Evolutionary conservation across 106 monocot species (phyloP), one percentile per base, ranked within the genome.

Genomic region (Dendrobium huoshanense): DNA sequence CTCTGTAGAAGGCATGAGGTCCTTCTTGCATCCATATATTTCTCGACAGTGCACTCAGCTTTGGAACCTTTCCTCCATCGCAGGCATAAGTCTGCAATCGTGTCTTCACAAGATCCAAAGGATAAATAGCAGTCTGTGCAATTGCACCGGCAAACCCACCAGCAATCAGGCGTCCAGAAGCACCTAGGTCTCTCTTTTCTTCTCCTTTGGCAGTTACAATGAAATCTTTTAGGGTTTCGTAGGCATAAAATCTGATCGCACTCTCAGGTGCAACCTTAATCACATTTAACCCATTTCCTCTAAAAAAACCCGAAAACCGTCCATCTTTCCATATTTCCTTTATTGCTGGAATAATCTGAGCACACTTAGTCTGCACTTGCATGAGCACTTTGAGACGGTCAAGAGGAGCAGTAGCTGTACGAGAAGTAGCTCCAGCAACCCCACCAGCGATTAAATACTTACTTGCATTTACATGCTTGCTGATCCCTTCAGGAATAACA

Each of bases 211-310:
- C 73, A 76, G 81, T 78, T 27, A 86, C 87, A 73, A 98, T 98
- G 31, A 87, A 80, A 24, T 85, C 81, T 81, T 98, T 98, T 72
- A 98, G 84, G 82, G 88, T 88, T 83, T 98, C 97, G 83, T 89
- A 98, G 29, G 89, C 78, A 78, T 94, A 98, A 83, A 98, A 98
- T 85, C 81, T 91, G 67, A 94, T 98, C 48, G 97, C 97, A 84
- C 94, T 94, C 82, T 98, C 97, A 72, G 97, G 97, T 16, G 92
- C 91, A 55, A 94, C 92, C 72, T 98, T 98, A 65, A 98, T 78
- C 54, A 98, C 94, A 84, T 98, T 98, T 75, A 98, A 84, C 40
- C 92, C 94, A 87, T 98, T 98, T 16, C 97, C 94, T 81, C 94
- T 79, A 55, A 94, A 98, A 82, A 98, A 92, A 6, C 85, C 94